phyloP scores from a whole-genome alignment of 2,329 filamentous ascomycete species.

The Pseudocercospora cruenta region DNA sequence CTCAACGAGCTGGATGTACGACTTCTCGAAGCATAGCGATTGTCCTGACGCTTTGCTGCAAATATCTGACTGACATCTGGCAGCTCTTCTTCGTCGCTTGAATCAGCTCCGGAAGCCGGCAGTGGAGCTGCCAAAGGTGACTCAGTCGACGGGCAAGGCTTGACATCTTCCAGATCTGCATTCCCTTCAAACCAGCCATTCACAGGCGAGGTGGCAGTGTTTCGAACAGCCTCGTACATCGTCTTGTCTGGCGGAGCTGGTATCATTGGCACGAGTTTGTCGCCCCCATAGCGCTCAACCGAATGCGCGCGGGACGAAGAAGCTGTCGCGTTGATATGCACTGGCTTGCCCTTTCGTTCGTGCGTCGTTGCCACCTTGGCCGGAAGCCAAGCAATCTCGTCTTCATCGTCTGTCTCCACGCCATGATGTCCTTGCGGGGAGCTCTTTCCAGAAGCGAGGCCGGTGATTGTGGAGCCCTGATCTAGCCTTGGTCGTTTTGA shows the following conservation, averaged over 20 bases:
- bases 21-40: neutral
- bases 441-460: neutral
- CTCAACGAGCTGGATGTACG: conserved; percentile 30
- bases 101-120: neutral
- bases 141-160: neutral
- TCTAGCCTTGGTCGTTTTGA: conserved; percentile 28
- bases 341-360: conserved; percentile 24
- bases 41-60: neutral
- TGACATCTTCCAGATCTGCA: neutral
- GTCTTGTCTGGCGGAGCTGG: neutral
- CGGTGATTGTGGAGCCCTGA: conserved; percentile 5
- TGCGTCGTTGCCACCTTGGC: conserved; percentile 30
- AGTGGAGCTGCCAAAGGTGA: neutral
- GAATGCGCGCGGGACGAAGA: conserved; percentile 7
- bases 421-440: neutral
- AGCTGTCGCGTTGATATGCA: conserved; percentile 10
- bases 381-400: conserved; percentile 28
- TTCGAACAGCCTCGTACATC: neutral
- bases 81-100: conserved; percentile 18
- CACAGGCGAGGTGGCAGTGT: neutral
- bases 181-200: neutral
- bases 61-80: conserved; percentile 16
- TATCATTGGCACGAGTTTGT: conserved; percentile 3
- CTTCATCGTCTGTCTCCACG: conserved; percentile 10
- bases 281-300: conserved; percentile 1